phyloP scores from a whole-genome alignment of 306 rosid genomes.

The Cucumis melo region DNA sequence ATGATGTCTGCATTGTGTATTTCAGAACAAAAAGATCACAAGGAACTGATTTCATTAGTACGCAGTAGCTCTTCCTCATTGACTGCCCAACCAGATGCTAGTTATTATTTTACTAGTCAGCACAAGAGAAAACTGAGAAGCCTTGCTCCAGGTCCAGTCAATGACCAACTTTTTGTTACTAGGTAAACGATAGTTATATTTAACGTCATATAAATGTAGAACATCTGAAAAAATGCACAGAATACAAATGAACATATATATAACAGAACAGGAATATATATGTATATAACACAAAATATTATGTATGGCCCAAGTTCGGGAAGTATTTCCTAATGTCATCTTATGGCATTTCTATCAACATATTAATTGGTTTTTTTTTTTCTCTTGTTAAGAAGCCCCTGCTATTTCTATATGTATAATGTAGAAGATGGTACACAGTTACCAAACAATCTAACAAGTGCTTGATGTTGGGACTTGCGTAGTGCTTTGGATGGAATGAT shows the following conservation, averaged over 20 bases:
- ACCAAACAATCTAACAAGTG: neutral
- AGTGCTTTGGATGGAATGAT: conserved; percentile 79
- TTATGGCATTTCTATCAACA: too few species aligned
- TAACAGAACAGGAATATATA: neutral
- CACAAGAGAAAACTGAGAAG: conserved; percentile 87
- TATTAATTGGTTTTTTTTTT: too few species aligned
- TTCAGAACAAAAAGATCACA: conserved; percentile 68
- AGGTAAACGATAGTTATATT: conserved; percentile 25
- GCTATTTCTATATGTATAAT: neutral
- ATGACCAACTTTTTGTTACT: conserved; percentile 73
- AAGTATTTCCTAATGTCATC: too few species aligned
- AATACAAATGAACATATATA: neutral
- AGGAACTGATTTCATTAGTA: conserved; percentile 40
- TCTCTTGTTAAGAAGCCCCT: neutral
- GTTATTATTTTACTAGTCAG: conserved; percentile 63
- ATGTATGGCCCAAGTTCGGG: too few species aligned
- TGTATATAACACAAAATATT: neutral
- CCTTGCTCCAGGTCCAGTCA: conserved; percentile 60
- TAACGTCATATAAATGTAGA: neutral
- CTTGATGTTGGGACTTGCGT: conserved; percentile 13
- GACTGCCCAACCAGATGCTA: conserved; percentile 30
- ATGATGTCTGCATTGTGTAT: conserved; percentile 9
- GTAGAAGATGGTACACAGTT: neutral
- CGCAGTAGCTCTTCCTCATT: conserved; percentile 25
- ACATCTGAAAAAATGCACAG: neutral